Evolutionary conservation across 257 asterid genomes (phyloP).

Genomic region (Salvia splendens): DNA sequence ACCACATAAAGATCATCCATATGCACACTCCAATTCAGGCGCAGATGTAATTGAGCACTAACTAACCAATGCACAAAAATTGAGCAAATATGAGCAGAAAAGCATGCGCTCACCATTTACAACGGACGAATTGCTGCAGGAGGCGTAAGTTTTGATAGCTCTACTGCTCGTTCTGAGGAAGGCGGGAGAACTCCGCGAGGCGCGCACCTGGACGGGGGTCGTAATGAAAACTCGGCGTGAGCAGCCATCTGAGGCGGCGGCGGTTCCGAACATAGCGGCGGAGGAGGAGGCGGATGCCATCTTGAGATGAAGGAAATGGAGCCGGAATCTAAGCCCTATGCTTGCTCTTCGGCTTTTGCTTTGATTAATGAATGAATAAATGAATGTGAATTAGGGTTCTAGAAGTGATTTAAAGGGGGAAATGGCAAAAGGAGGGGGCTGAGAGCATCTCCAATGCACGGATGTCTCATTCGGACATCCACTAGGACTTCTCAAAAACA

Average conservation of each 20-base stretch:
- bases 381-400: conserved; percentile 20
- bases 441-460: too few relatives aligned
- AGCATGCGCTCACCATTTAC: conserved; percentile 33
- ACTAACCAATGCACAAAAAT: not conserved
- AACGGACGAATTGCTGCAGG: conserved; percentile 34
- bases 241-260: conserved; percentile 37
- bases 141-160: conserved; percentile 25
- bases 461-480: too few relatives aligned
- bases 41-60: not conserved
- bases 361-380: not conserved
- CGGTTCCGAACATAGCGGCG: conserved; percentile 41
- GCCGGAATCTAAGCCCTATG: conserved; percentile 53
- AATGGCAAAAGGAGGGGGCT: conserved; percentile 15
- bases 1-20: not conserved
- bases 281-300: conserved; percentile 61
- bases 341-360: conserved; percentile 40
- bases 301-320: conserved; percentile 45
- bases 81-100: not conserved
- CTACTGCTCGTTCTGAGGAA: conserved; percentile 36
- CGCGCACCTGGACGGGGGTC: conserved; percentile 25
- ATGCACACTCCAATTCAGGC: too few relatives aligned
- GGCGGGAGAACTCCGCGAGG: conserved; percentile 28
- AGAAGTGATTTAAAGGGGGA: not conserved
- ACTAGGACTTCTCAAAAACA: too few relatives aligned
- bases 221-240: conserved; percentile 29